Conservation (phyloP, 768 basidiomycete species). For the Lanmaoa pseudosensibilis region DNA sequence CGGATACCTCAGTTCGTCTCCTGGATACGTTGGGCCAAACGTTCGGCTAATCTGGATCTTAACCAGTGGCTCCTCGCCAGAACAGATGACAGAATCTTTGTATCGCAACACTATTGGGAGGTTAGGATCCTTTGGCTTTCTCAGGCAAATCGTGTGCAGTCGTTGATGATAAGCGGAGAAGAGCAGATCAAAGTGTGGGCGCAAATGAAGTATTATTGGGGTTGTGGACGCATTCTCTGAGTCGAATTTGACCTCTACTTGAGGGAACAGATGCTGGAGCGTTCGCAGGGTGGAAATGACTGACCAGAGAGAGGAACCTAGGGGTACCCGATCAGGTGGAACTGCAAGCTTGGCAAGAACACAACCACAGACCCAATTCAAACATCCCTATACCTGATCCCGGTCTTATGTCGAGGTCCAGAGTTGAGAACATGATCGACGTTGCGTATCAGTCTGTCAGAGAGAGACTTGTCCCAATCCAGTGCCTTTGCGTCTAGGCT, state of each 20-base stretch:
- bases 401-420: conserved; percentile 76
- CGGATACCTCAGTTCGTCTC: conserved; percentile 76
- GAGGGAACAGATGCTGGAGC: conserved; percentile 69
- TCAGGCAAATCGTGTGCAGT: conserved; percentile 73
- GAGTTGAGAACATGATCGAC: conserved; percentile 56
- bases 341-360: background rate
- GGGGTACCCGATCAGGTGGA: conserved; percentile 1
- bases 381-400: conserved; percentile 77
- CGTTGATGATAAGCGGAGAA: conserved; percentile 80
- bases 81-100: conserved; percentile 62
- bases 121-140: conserved; percentile 63
- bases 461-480: conserved; percentile 14
- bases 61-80: conserved; percentile 57
- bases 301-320: conserved; percentile 79
- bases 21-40: conserved; percentile 83
- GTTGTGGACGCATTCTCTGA: conserved; percentile 67
- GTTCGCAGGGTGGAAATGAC: conserved; percentile 67
- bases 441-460: background rate
- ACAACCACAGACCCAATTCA: conserved; percentile 55
- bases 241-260: conserved; percentile 83
- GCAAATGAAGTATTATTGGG: conserved; percentile 74
- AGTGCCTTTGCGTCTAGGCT: background rate
- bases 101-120: conserved; percentile 71
- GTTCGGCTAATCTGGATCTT: conserved; percentile 65
- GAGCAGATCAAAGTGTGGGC: conserved; percentile 81